Base-by-base conservation (phyloP, 2,329 filamentous ascomycete species). In the Parastagonospora nodorum region DNA sequence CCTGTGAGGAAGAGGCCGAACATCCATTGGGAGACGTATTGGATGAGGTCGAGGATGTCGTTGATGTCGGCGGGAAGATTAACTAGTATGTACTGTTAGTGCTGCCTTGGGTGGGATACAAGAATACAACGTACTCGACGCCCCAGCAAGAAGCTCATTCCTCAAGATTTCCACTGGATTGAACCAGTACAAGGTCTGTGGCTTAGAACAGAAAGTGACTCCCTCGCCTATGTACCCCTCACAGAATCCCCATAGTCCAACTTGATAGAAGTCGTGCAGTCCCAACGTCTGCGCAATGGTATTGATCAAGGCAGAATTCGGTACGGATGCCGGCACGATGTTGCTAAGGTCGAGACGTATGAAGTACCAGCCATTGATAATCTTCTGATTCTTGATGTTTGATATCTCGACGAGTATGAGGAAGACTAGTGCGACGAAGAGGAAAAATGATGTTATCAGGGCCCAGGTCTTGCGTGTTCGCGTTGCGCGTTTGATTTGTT, bases 221-320 rank as follows among this genome's bases (percentile, higher is more conserved):
- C 89, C 89, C 74, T 87, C 80, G 61, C 83, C 81, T 48, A 84
- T 78, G 73, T 92, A 95, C 15, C 92, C 92, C 72, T 96, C 90
- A 74, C 93, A 97, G 73, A 88, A 96, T 52, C 87, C 88, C 93
- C 93, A 97, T 35, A 97, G 77, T 5, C 92, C 92, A 27, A 96
- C 89, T 65, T 92, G 89, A 74, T 97, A 97, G 75, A 96, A 97
- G 74, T 97, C 93, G 71, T 96, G 91, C 42, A 97, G 81, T 28
- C 92, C 93, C 46, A 97, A 80, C 16, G 88, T 90, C 44, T 90
- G 87, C 4, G 92, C 91, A 59, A 96, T 92, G 39, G 87, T 91
- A 78, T 96, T 96, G 74, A 96, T 88, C 39, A 96, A 81, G 19
- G 82, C 76, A 8, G 86, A 85, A 69, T 92, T 88, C 36, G 88